Evolutionary conservation across 208 protist species (phyloP).

Genomic region (Trichomonas gallinae): DNA sequence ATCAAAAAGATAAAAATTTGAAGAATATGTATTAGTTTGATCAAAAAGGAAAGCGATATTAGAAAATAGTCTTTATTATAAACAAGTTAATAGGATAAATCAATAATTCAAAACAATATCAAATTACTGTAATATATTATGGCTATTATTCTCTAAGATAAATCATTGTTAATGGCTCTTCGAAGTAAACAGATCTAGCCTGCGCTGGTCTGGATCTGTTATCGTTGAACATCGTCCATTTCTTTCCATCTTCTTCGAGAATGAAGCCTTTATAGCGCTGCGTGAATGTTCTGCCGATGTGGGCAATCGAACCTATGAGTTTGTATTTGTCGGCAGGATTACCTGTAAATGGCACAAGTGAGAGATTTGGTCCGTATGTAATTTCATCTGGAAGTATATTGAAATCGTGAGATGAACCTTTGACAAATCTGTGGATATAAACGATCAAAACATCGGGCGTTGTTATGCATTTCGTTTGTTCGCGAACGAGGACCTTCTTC

Average conservation of each 20-base stretch:
- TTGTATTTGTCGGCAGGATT: background rate
- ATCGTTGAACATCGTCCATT: background rate
- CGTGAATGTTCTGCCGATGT: background rate
- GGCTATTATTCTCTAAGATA: background rate
- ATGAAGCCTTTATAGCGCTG: background rate
- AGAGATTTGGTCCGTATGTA: background rate
- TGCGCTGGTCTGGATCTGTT: background rate
- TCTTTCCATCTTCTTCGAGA: background rate
- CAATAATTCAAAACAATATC: too few species aligned
- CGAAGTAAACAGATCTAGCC: background rate
- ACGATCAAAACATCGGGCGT: background rate
- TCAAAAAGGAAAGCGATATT: too few species aligned
- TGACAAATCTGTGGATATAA: background rate
- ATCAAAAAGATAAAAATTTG: too few species aligned
- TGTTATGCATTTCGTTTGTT: background rate
- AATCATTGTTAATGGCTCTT: background rate
- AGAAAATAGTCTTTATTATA: too few species aligned
- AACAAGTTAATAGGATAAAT: too few species aligned
- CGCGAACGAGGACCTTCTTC: background rate
- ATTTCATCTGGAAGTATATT: background rate
- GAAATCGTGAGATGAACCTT: background rate
- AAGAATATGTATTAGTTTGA: too few species aligned
- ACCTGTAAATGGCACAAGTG: background rate
- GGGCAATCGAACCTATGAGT: background rate
- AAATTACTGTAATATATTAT: too few species aligned